These are phyloP conservation scores for Globisporangium emineosum DNA, from an alignment of 352 stramenopile genomes.

Conservation along the genomic window DNA sequence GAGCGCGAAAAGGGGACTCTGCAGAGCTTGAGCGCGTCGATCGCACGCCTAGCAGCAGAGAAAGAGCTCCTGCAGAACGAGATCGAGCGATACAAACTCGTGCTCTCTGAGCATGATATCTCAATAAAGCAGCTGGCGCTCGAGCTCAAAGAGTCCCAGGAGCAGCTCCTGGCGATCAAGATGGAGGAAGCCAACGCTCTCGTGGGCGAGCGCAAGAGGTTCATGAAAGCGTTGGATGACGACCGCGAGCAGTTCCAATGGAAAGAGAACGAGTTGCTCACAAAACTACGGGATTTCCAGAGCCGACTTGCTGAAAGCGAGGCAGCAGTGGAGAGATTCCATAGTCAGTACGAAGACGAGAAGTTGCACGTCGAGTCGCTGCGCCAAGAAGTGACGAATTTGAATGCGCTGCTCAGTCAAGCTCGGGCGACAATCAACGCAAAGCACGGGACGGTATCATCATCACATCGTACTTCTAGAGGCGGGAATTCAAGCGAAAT, in stretches of 20 bases:
- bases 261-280: conserved; percentile 58
- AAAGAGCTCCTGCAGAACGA: conserved; percentile 22
- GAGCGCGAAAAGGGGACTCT: conserved; percentile 14
- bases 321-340: conserved; percentile 48
- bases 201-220: conserved; percentile 46
- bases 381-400: conserved; percentile 57
- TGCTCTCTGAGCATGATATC: conserved; percentile 21
- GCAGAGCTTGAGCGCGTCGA: conserved; percentile 13
- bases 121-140: conserved; percentile 24
- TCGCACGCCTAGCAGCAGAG: conserved; percentile 25
- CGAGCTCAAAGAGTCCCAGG: conserved; percentile 37
- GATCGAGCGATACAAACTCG: conserved; percentile 19
- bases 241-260: conserved; percentile 47
- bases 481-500: background rate
- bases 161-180: conserved; percentile 55
- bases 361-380: conserved; percentile 66
- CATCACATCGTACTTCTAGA: conserved; percentile 1
- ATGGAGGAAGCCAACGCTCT: conserved; percentile 51
- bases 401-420: conserved; percentile 64
- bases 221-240: conserved; percentile 47
- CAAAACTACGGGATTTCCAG: conserved; percentile 44
- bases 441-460: conserved; percentile 23
- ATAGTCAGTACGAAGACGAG: conserved; percentile 77
- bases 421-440: conserved; percentile 47
- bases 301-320: conserved; percentile 51